Evolutionary conservation across 495 filamentous ascomycete species (phyloP), one percentile per base, ranked within the genome.

Genomic region (Polyplosphaeria fusca): DNA sequence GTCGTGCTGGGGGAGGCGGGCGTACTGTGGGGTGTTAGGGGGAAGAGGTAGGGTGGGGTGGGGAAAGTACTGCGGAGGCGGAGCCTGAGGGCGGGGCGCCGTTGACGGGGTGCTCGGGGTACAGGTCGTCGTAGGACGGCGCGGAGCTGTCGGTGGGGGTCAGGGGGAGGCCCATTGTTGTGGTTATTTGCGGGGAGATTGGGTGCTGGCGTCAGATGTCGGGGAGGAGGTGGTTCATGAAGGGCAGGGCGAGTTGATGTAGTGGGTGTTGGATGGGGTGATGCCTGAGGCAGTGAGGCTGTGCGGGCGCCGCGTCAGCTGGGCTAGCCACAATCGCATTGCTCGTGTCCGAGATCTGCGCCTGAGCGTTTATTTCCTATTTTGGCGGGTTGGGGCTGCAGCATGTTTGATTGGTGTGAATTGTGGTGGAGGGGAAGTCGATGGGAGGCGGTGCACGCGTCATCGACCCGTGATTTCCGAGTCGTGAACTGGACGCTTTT

Each of bases 81-180:
- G 55, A 58, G 2, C 55, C 47, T 24, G 55, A 46, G 9, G 47
- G 55, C 22, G 18, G 7, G 30, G 20, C 28, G 11, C 27, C 25
- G 41, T 52, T 60, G 16, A 60, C 48, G 24, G 56, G 56, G 25
- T 60, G 56, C 40, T 53, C 32, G 13, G 39, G 41, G 24, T 53
- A 26, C 27, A 60, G 37, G 25, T 60, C 56, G 14, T 60, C 56
- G 49, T 60, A 60, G n/a, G 56, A 46, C 5, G 56, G 56, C 3
- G 56, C 56, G 18, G 48, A 35, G n/a, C n/a, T n/a, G 2, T 60
- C 56, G 14, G 26, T 25, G 12, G 48, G 47, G 18, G 53, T 49
- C 4, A 18, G 18, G 24, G 55, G 55, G 27, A 43, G n/a, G 32
- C 56, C 48, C 56, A 60, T 60, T 20, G 20, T 56, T 13, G 20